Percentiles rank a stretch among this genome's conserved stretches.
Conservation (phyloP, 352 stramenopile species). For the Plasmopara viticola region DNA sequence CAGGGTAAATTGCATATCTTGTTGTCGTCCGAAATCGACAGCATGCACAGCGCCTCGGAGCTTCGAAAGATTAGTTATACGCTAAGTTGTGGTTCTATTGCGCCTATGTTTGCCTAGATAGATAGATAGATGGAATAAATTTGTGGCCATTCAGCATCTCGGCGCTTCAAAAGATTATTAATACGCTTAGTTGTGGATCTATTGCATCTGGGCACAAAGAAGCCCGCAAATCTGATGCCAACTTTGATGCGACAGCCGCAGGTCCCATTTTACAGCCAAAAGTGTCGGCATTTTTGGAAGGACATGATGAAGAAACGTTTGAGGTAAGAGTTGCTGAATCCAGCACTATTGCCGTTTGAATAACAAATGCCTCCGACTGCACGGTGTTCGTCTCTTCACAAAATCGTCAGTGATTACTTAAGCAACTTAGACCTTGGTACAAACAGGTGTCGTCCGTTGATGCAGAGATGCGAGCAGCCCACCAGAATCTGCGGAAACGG, state of each 20-base stretch:
- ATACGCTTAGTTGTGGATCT: no score
- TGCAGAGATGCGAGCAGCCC: conserved; percentile 27
- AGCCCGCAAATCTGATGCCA: conserved; percentile 20
- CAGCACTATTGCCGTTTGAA: conserved; percentile 6
- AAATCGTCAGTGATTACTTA: conserved; percentile 34
- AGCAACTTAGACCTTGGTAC: conserved; percentile 34
- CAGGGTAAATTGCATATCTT: conserved; percentile 8
- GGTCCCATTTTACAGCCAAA: conserved; percentile 15
- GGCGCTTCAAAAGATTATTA: no score
- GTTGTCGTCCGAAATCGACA: conserved; percentile 18
- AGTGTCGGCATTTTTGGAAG: not conserved
- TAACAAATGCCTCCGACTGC: conserved; percentile 29
- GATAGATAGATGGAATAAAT: no score
- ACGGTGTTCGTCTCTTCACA: conserved; percentile 23
- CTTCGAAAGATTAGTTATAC: no score
- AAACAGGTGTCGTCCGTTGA: conserved; percentile 22
- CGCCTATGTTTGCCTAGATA: no score
- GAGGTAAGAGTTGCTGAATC: conserved; percentile 7
- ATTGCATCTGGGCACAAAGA: conserved; percentile 9
- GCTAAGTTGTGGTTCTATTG: no score
- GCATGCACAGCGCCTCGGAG: conserved; percentile 15
- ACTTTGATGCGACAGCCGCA: conserved; percentile 13
- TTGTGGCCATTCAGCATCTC: no score
- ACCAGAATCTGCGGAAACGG: conserved; percentile 8
- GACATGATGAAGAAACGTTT: conserved; percentile 7